Conservation (phyloP, 345 rosid genomes). For the Cardamine chenopodiifolia region DNA sequence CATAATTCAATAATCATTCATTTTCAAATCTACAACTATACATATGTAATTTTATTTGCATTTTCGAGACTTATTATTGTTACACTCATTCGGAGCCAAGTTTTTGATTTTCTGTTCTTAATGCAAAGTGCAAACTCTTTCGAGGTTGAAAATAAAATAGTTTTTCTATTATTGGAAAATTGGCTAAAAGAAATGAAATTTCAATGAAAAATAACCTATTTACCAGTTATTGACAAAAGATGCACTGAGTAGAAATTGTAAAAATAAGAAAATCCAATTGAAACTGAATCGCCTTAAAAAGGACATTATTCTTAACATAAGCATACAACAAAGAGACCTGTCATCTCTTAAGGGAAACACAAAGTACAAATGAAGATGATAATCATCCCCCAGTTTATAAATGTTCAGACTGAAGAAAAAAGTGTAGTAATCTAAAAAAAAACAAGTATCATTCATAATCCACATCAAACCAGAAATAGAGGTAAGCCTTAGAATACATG, state of each 20-base stretch:
- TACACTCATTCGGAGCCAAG: neutral
- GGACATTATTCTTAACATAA: neutral
- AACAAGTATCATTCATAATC: conserved; percentile 43
- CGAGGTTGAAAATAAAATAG: neutral
- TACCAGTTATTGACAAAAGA: neutral
- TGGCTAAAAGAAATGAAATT: neutral
- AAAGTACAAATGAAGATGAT: conserved; percentile 15
- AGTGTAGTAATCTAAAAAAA: neutral
- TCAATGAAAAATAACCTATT: neutral
- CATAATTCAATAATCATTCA: neutral
- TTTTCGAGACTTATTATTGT: no score
- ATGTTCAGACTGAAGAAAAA: conserved; percentile 20
- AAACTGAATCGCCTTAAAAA: neutral
- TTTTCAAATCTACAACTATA: neutral
- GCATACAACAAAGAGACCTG: conserved; percentile 9
- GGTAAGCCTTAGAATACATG: conserved; percentile 65
- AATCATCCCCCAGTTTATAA: conserved; percentile 23
- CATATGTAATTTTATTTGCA: neutral
- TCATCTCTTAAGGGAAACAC: neutral
- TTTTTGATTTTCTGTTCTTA: neutral
- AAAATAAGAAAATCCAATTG: neutral
- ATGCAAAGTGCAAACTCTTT: neutral
- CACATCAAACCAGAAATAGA: conserved; percentile 92
- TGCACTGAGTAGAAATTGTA: neutral
- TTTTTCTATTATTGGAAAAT: neutral